Evolutionary conservation across 1,284 basidiomycete genomes (phyloP), one percentile per base, ranked within the genome.

Genomic region (Heterobasidion irregulare): DNA sequence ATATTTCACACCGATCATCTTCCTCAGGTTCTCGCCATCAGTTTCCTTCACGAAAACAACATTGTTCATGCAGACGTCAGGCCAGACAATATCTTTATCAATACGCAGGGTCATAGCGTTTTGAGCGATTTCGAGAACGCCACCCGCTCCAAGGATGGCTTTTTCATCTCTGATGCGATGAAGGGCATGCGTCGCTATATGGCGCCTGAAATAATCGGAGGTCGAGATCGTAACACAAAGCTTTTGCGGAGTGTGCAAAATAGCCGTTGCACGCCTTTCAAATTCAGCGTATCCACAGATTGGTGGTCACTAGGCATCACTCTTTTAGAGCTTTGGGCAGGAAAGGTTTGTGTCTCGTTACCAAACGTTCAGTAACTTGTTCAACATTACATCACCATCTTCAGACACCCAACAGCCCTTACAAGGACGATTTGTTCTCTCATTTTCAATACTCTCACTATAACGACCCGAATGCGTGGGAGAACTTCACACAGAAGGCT

Each of bases 11-110:
- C 19, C 26, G n/a, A 35, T 16, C 13, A 2, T 13, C 26, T 26
- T 9, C 7, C 13, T 7, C 35, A 65, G 64, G 54, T 67, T 2
- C 51, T 64, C 8, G 68, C 64, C 0, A 57, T 70, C 9, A 33
- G 63, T 8, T 63, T 59, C 26, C 58, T 70, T 10, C 69, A 70
- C 45, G 19, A 53, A 1, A 47, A 58, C 6, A 63, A 60, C 1
- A 63, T 66, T 56, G 61, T 69, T 0, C 67, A 65, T 62, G 78
- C 79, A 34, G 83, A 84, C 64, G 64, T 87, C 53, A 86, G 85
- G 66, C 83, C 83, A 1, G 80, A 81, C 62, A 86, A 86, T 62
- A 77, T 86, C 53, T 69, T 87, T 7, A 68, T 87, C n/a, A 80
- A 82, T 67, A 78, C 79, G 58, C 70, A 74, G 44, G 84, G 84